Conservation (phyloP, 2,329 filamentous ascomycete species). For the Fusarium sp. region DNA sequence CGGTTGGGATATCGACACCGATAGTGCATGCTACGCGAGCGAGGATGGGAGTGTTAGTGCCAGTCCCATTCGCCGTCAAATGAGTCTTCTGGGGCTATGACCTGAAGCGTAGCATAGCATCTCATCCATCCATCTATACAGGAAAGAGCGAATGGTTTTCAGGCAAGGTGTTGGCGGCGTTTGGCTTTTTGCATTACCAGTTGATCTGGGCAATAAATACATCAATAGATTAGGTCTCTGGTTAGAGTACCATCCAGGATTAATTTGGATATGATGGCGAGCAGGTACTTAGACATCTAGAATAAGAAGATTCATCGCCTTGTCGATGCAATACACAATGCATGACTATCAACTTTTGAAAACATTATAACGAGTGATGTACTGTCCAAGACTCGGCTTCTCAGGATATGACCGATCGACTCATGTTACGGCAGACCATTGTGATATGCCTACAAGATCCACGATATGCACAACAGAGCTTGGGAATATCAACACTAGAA, state of each 20-base stretch:
- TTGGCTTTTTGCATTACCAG: constrained; percentile 18
- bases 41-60: constrained; percentile 76
- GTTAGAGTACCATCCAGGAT: not conserved
- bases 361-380: not conserved
- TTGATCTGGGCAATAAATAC: not conserved
- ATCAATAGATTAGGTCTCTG: constrained; percentile 10
- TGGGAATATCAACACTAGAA: not conserved
- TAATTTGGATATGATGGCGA: not conserved
- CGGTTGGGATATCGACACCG: constrained; percentile 96
- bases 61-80: constrained; percentile 76
- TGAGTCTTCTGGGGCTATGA: constrained; percentile 72
- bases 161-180: constrained; percentile 41
- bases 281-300: constrained; percentile 25
- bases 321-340: constrained; percentile 6
- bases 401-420: not conserved
- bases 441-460: not conserved
- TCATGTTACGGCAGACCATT: not conserved
- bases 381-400: not conserved
- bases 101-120: not conserved
- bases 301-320: not conserved
- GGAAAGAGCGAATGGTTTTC: constrained; percentile 7
- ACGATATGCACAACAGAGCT: not conserved
- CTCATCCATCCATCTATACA: not conserved
- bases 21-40: constrained; percentile 76
- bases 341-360: not conserved